phyloP scores from a whole-genome alignment of 441 rosid genomes.

The Pelargonium fulgidum region DNA sequence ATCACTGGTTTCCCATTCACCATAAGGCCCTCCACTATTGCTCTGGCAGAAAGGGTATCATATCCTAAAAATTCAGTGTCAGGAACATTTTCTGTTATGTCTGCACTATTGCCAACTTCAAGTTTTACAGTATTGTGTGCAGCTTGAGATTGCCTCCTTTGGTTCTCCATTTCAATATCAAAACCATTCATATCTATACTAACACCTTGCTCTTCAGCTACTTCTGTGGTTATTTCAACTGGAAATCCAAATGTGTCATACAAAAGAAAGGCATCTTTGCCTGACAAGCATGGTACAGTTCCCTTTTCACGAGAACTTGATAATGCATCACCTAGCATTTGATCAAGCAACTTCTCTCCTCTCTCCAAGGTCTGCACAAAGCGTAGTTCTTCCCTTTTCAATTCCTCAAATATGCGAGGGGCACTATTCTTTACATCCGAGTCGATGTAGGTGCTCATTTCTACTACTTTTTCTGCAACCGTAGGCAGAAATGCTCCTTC shows the following conservation, averaged over 20 bases:
- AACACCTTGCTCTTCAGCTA: constrained; percentile 69
- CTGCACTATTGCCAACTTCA: constrained; percentile 50
- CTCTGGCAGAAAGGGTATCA: constrained; percentile 59
- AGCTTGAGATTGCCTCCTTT: constrained; percentile 79
- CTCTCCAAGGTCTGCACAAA: constrained; percentile 84
- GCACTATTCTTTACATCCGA: constrained; percentile 53
- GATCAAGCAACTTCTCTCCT: constrained; percentile 80
- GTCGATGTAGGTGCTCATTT: constrained; percentile 62
- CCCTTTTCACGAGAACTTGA: constrained; percentile 36
- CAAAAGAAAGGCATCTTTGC: constrained; percentile 77
- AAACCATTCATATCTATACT: constrained; percentile 63
- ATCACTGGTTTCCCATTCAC: constrained; percentile 71
- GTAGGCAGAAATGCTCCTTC: constrained; percentile 66
- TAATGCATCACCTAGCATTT: constrained; percentile 60
- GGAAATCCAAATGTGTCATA: constrained; percentile 88
- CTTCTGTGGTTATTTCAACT: constrained; percentile 79
- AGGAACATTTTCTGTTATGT: constrained; percentile 39
- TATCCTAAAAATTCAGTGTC: constrained; percentile 83
- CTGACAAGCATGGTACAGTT: constrained; percentile 44
- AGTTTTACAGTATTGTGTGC: constrained; percentile 80
- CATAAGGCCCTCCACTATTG: constrained; percentile 65
- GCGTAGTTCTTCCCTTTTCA: constrained; percentile 74
- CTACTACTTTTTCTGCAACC: constrained; percentile 72
- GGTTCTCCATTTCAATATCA: constrained; percentile 74
- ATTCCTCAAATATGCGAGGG: constrained; percentile 59